Conservation (phyloP, 2,329 filamentous ascomycete species). For the Ophiostoma ulmi region DNA sequence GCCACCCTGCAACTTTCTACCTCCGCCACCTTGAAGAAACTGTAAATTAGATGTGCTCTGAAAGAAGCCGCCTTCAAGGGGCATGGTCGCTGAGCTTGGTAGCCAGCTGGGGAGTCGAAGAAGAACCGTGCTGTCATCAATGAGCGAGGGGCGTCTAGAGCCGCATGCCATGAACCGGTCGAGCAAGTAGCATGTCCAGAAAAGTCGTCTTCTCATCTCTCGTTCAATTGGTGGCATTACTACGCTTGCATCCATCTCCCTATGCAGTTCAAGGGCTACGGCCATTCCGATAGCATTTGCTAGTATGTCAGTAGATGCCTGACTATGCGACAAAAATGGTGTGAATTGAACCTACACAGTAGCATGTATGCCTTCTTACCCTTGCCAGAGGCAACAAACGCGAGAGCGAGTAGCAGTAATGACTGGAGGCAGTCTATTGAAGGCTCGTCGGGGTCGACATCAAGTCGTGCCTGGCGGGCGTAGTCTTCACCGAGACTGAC, state of each 20-base stretch:
- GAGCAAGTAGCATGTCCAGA: conserved; percentile 84
- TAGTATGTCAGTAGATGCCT: conserved; percentile 34
- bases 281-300: conserved; percentile 76
- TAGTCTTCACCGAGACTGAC: conserved; percentile 67
- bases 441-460: conserved; percentile 74
- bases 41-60: conserved; percentile 72
- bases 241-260: conserved; percentile 62
- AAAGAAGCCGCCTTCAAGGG: conserved; percentile 74
- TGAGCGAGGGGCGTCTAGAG: conserved; percentile 74
- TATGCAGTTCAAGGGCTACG: conserved; percentile 73
- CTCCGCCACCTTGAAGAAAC: conserved; percentile 59
- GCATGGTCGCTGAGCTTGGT: conserved; percentile 54
- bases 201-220: conserved; percentile 72
- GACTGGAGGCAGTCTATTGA: conserved; percentile 73
- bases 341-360: conserved; percentile 52
- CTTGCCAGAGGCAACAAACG: conserved; percentile 70
- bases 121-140: conserved; percentile 70
- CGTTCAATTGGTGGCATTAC: conserved; percentile 63
- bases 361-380: conserved; percentile 86
- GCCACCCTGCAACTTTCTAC: conserved; percentile 66
- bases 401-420: conserved; percentile 67
- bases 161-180: conserved; percentile 79
- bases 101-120: conserved; percentile 72
- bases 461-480: conserved; percentile 60
- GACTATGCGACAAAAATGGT: background rate